Evolutionary conservation across 1,139 yeast species (phyloP).

Genomic region (Arxiozyma telluris): DNA sequence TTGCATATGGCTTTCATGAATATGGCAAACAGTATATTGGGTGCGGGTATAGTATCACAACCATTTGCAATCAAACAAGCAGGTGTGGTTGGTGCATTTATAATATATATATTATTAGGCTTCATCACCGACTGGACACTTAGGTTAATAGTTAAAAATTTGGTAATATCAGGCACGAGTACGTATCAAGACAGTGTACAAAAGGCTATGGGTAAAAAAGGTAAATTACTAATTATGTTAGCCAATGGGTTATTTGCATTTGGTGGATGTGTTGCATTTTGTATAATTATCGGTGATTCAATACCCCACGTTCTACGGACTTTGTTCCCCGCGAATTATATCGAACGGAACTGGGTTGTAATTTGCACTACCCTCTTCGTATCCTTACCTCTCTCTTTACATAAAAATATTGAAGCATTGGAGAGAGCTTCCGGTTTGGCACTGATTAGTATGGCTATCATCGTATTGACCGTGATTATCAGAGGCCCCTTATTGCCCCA

Average conservation of each 20-base stretch:
- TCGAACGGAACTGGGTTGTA: constrained; percentile 61
- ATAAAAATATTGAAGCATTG: constrained; percentile 71
- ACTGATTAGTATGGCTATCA: constrained; percentile 69
- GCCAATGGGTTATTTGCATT: constrained; percentile 86
- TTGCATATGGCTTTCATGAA: constrained; percentile 91
- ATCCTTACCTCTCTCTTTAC: constrained; percentile 75
- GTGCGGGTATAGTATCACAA: constrained; percentile 93
- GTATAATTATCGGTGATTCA: constrained; percentile 91
- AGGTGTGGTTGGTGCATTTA: constrained; percentile 67
- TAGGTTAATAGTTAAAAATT: constrained; percentile 70
- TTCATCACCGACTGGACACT: constrained; percentile 82
- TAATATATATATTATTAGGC: constrained; percentile 53
- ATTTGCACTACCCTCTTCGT: constrained; percentile 59
- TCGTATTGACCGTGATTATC: constrained; percentile 62
- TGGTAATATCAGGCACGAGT: constrained; percentile 64
- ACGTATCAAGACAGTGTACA: constrained; percentile 84
- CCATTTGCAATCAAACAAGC: constrained; percentile 80
- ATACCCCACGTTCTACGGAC: constrained; percentile 81
- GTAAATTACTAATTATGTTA: constrained; percentile 56
- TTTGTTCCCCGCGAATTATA: constrained; percentile 45
- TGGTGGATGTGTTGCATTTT: constrained; percentile 91
- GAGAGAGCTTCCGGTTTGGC: constrained; percentile 90
- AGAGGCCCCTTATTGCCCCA: constrained; percentile 59
- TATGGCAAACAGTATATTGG: constrained; percentile 89
- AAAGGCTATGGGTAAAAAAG: constrained; percentile 66